Evolutionary conservation across 2,329 filamentous ascomycete genomes (phyloP).

Genomic region (Tetracladium maxilliforme): DNA sequence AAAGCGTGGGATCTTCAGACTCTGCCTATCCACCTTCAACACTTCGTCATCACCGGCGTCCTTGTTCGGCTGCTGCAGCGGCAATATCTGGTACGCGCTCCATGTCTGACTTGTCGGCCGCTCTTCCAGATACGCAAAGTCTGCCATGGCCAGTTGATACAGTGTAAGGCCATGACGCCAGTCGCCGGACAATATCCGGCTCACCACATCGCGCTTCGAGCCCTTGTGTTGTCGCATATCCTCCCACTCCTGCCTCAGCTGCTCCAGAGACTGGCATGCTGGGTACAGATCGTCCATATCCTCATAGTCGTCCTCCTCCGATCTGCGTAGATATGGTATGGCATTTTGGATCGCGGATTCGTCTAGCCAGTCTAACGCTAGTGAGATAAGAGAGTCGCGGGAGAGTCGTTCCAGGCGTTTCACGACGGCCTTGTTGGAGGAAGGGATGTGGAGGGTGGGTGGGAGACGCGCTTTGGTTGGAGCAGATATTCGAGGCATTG

Average conservation of each 20-base stretch:
- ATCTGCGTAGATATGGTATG: slow-evolving; percentile 45
- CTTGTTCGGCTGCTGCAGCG: slow-evolving; percentile 23
- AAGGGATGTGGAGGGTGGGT: slow-evolving; percentile 53
- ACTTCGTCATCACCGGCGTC: slow-evolving; percentile 23
- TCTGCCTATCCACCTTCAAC: too few species aligned
- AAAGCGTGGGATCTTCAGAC: slow-evolving; percentile 48
- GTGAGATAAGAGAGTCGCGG: slow-evolving; percentile 53
- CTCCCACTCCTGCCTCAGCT: slow-evolving; percentile 50
- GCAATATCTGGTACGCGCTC: slow-evolving; percentile 45
- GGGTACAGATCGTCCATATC: slow-evolving; percentile 55
- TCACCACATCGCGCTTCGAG: slow-evolving; percentile 46
- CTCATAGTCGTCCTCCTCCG: slow-evolving; percentile 36
- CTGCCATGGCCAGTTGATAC: slow-evolving; percentile 56
- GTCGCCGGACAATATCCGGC: slow-evolving; percentile 51
- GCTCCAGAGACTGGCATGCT: slow-evolving; percentile 46
- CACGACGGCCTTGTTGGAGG: slow-evolving; percentile 46
- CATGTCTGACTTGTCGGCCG: slow-evolving; percentile 49
- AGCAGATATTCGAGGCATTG: slow-evolving; percentile 32
- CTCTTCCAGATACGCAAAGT: slow-evolving; percentile 50
- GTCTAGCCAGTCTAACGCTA: slow-evolving; percentile 67
- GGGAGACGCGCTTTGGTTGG: slow-evolving; percentile 59
- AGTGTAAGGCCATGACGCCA: slow-evolving; percentile 50
- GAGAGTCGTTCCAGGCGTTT: slow-evolving; percentile 58
- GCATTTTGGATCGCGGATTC: too few species aligned
- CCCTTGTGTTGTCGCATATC: slow-evolving; percentile 44